Conservation (phyloP, 352 stramenopile genomes). For the Thalassiosira mediterranea region DNA sequence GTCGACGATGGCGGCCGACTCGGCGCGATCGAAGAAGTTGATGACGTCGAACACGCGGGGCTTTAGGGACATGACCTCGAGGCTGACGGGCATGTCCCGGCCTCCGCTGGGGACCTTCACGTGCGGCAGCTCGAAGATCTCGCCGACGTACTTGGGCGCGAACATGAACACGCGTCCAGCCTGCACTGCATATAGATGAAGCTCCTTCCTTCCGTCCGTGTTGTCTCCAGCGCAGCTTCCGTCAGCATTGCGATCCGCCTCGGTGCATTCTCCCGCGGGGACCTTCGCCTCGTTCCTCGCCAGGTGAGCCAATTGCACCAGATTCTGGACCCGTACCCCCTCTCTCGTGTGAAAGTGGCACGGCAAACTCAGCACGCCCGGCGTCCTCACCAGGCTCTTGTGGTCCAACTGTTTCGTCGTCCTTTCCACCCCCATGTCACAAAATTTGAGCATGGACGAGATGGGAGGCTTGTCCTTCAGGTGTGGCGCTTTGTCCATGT, state of each 20-base stretch:
- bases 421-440: conserved; percentile 64
- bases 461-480: not conserved
- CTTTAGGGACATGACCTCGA: conserved; percentile 61
- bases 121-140: conserved; percentile 75
- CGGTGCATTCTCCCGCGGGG: conserved; percentile 12
- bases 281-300: conserved; percentile 16
- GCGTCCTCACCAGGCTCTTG: conserved; percentile 52
- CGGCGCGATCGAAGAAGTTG: conserved; percentile 73
- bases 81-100: conserved; percentile 49
- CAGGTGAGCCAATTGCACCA: conserved; percentile 28
- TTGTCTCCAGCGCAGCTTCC: not conserved
- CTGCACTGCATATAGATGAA: conserved; percentile 76
- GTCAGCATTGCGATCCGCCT: not conserved
- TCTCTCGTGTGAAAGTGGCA: conserved; percentile 79
- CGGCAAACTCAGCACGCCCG: conserved; percentile 39
- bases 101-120: conserved; percentile 37
- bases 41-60: conserved; percentile 81
- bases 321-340: conserved; percentile 51
- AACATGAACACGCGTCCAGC: conserved; percentile 77
- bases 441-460: conserved; percentile 56
- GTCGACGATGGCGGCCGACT: conserved; percentile 65
- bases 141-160: conserved; percentile 68
- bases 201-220: not conserved
- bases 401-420: conserved; percentile 74
- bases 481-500: conserved; percentile 16